Percentiles rank a stretch among this genome's conserved stretches.
Evolutionary conservation across 1,284 basidiomycete genomes (phyloP).

Genomic region (Puccinia hordei): DNA sequence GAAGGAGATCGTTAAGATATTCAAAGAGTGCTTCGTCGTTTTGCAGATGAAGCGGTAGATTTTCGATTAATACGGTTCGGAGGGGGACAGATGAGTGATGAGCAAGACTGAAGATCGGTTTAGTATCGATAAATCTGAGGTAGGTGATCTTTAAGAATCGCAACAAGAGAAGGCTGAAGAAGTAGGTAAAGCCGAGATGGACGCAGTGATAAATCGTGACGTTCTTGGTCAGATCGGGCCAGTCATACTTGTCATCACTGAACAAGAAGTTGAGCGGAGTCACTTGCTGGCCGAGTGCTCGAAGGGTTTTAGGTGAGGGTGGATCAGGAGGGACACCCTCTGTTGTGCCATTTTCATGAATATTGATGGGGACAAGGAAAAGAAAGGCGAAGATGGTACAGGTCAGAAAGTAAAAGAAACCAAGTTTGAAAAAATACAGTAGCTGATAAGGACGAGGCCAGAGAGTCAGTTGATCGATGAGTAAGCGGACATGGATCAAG

Average conservation of each 20-base stretch:
- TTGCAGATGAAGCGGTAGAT: slow-evolving; percentile 57
- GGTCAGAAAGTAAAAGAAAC: slow-evolving; percentile 45
- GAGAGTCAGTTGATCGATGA: slow-evolving; percentile 52
- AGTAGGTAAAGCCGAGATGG: no score
- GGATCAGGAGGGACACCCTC: no score
- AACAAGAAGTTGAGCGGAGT: no score
- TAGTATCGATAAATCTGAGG: no score
- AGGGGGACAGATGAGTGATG: slow-evolving; percentile 56
- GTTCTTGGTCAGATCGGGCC: no score
- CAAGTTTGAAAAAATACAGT: slow-evolving; percentile 49
- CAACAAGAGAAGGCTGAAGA: no score
- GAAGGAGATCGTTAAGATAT: slow-evolving; percentile 55
- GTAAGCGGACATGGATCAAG: slow-evolving; percentile 57
- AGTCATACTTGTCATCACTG: no score
- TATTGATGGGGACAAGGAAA: slow-evolving; percentile 59
- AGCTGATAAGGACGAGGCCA: slow-evolving; percentile 52
- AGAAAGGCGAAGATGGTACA: slow-evolving; percentile 50
- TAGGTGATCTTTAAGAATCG: no score
- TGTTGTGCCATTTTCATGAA: no score
- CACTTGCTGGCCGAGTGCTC: no score
- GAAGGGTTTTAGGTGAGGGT: no score
- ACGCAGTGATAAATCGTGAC: no score
- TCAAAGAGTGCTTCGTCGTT: slow-evolving; percentile 56
- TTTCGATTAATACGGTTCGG: slow-evolving; percentile 57
- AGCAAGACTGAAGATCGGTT: slow-evolving; percentile 53